These are phyloP conservation scores for Salix arbutifolia DNA, from an alignment of 345 rosid species.

Conservation along the genomic window DNA sequence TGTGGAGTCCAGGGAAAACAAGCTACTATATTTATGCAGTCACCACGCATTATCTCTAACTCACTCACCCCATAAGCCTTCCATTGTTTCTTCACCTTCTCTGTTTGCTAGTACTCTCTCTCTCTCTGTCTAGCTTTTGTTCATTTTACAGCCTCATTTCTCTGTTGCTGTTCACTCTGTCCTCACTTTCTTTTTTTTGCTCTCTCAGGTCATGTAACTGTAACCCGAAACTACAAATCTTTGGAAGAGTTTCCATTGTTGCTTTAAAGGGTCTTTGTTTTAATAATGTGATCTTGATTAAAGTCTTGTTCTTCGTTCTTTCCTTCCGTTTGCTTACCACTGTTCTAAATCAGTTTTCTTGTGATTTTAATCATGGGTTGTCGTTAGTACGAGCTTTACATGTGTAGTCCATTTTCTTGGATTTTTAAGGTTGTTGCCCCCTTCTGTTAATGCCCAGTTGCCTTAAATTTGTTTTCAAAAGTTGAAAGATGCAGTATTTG, in stretches of 20 bases:
- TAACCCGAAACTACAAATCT: background rate
- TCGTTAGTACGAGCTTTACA: constrained; percentile 29
- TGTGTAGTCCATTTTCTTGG: constrained; percentile 1
- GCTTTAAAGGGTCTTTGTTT: constrained; percentile 11
- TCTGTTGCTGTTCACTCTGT: constrained; percentile 10
- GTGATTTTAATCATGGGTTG: constrained; percentile 25
- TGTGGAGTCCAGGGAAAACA: background rate
- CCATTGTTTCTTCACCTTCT: constrained; percentile 6
- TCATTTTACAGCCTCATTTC: background rate
- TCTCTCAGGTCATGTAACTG: constrained; percentile 20
- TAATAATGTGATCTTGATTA: constrained; percentile 37
- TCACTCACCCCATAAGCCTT: constrained; percentile 42
- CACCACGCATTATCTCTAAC: constrained; percentile 28
- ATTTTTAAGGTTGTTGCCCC: constrained; percentile 1
- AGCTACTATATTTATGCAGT: constrained; percentile 25
- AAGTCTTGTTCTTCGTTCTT: background rate
- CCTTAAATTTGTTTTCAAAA: constrained; percentile 20
- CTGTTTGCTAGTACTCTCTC: constrained; percentile 17
- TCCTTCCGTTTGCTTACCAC: constrained; percentile 21
- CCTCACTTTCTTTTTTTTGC: background rate
- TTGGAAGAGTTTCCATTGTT: constrained; percentile 2
- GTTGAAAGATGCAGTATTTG: constrained; percentile 13
- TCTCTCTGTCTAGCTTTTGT: background rate
- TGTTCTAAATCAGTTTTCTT: constrained; percentile 15
- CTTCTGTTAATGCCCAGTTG: constrained; percentile 31